phyloP scores from a whole-genome alignment of 1,284 basidiomycete genomes.

The Irpex sp. region DNA sequence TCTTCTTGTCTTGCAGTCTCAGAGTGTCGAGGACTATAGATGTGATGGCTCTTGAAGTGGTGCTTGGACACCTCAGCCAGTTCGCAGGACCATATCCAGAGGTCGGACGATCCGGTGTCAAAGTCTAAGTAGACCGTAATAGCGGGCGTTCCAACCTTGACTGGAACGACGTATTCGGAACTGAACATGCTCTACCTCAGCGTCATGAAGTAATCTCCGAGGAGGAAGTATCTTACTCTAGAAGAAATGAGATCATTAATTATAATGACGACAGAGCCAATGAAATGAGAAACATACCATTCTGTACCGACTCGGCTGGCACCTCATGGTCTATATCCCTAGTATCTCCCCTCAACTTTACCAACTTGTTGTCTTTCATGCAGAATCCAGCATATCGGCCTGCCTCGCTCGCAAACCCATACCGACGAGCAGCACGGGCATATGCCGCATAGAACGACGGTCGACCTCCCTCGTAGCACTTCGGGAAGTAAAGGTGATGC shows the following conservation, averaged over 20 bases:
- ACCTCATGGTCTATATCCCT: conserved; percentile 30
- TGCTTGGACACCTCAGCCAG: conserved; percentile 20
- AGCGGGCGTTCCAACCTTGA: conserved; percentile 36
- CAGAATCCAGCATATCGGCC: conserved; percentile 28
- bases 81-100: conserved; percentile 34
- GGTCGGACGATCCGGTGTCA: conserved; percentile 35
- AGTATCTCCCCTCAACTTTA: conserved; percentile 25
- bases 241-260: neutral
- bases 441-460: conserved; percentile 31
- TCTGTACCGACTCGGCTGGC: conserved; percentile 33
- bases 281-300: conserved; percentile 21
- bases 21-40: conserved; percentile 33
- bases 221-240: conserved; percentile 12
- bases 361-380: conserved; percentile 27
- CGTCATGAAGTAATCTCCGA: neutral
- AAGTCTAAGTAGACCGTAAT: conserved; percentile 35
- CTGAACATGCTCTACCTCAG: conserved; percentile 11
- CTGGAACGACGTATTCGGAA: conserved; percentile 36
- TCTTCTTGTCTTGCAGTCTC: conserved; percentile 26
- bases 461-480: conserved; percentile 20
- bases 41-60: conserved; percentile 22
- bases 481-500: conserved; percentile 24
- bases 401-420: conserved; percentile 25
- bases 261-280: neutral
- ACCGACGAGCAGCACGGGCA: conserved; percentile 30